A percentile compares a stretch with the other conserved stretches of the same genome.
phyloP scores from a whole-genome alignment of 2,329 filamentous ascomycete species.

The Aspergillus sp. region DNA sequence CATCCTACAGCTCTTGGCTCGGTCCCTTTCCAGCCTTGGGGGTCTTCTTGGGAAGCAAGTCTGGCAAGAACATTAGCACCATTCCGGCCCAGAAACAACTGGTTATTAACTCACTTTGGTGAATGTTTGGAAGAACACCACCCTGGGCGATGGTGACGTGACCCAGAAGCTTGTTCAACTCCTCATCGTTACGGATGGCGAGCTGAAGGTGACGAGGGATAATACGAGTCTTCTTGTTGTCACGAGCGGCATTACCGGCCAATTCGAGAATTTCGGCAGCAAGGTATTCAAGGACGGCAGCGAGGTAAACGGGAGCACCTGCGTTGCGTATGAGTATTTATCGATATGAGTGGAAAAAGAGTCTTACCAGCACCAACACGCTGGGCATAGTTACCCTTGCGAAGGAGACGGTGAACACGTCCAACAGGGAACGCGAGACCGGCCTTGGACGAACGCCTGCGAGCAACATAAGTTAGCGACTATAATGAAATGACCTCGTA shows the following conservation, averaged over 20 bases:
- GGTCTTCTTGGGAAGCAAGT: slow-evolving; percentile 99
- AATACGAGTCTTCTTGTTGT: slow-evolving; percentile 99
- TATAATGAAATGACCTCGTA: neutral
- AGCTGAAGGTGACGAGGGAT: slow-evolving; percentile 98
- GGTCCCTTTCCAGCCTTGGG: slow-evolving; percentile 85
- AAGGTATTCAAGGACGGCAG: slow-evolving; percentile 95
- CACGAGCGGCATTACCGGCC: slow-evolving; percentile 95
- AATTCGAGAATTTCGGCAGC: slow-evolving; percentile 98
- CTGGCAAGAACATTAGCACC: slow-evolving; percentile 42
- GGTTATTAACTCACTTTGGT: slow-evolving; percentile 67
- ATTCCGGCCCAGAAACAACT: neutral
- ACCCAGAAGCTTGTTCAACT: slow-evolving; percentile 96
- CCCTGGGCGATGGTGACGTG: slow-evolving; percentile 96
- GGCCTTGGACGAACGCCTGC: slow-evolving; percentile 95
- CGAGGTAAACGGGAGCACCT: slow-evolving; percentile 90
- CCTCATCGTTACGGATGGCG: slow-evolving; percentile 98
- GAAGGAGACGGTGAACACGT: slow-evolving; percentile 97
- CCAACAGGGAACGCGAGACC: slow-evolving; percentile 98
- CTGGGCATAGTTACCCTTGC: slow-evolving; percentile 99
- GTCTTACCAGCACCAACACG: slow-evolving; percentile 86
- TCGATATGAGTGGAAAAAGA: neutral
- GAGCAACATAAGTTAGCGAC: slow-evolving; percentile 12
- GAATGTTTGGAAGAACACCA: slow-evolving; percentile 94
- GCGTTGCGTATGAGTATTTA: slow-evolving; percentile 4
- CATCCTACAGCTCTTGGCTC: slow-evolving; percentile 84